Evolutionary conservation across 1,284 basidiomycete genomes (phyloP), one percentile per base, ranked within the genome.

Genomic region (Lentinus polychrous): DNA sequence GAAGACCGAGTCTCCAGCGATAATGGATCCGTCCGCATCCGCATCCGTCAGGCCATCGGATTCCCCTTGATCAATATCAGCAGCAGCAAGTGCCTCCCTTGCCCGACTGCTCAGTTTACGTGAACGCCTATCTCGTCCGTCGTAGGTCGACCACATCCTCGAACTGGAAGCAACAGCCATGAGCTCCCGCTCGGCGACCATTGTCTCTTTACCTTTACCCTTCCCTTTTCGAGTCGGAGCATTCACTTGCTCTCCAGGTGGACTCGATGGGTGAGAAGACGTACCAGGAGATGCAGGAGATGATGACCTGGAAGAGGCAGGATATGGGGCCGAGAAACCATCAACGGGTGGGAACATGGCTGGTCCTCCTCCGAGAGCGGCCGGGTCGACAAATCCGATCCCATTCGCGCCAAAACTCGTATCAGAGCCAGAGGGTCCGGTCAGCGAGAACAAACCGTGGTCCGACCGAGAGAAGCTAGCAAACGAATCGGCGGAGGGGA

Each of bases 171-270:
- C 42, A 15, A 24, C 8, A 15, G 23, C 42, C 12, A 31, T 45
- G 11, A 15, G 41, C 8, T 49, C 52, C 5, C 15, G 39, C 35
- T 52, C 49, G 14, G 38, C n/a, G n/a, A n/a, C n/a, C n/a, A 45
- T 32, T 49, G 51, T 12, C 39, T n/a, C 50, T 43, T 56, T 50
- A 10, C 43, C 49, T 36, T 51, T 54, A 3, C 35, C 44, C 18
- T 53, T 50, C 8, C 39, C 43, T 18, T 51, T 53, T 7, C 44
- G n/a, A n/a, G n/a, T n/a, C n/a, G n/a, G n/a, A n/a, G n/a, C n/a
- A n/a, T n/a, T n/a, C n/a, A n/a, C n/a, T 27, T 27, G 27, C 10
- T 27, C 27, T 27, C 10, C 27, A 27, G 27, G 10, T 5, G 27
- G 27, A 27, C 27, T 27, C 27, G 27, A 27, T 4, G 4, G 5